Evolutionary conservation across 2,329 filamentous ascomycete genomes (phyloP), one percentile per base, ranked within the genome.

Genomic region (Cadophora malorum): DNA sequence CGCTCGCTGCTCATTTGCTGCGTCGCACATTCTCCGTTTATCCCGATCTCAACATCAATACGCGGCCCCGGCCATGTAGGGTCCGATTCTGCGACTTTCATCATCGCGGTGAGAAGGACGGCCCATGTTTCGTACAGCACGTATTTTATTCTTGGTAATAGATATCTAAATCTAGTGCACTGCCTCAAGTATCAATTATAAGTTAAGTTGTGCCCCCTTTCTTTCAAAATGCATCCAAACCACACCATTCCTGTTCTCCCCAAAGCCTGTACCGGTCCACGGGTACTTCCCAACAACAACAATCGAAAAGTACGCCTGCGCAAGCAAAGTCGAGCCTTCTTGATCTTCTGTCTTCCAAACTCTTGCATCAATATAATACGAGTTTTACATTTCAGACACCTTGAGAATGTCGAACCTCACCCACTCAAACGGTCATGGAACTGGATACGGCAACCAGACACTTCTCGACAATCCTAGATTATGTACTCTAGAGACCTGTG

Each of bases 401-500:
- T 23, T n/a, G 47, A 25, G n/a, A 28, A 72, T 74, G 71, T 72
- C 73, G n/a, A 73, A 73, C 53, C 35, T 71, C 31, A 76, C 74
- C n/a, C 61, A 70, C 52, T 55, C 45, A 0, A 35, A 45, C 52
- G 64, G 65, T 5, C 21, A 70, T 65, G 69, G 63, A n/a, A 53
- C 35, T 21, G 67, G 70, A 9, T 65, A 49, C 55, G 74, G 76
- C 23, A 77, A 77, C 53, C n/a, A 10, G 3, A 76, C 75, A 14
- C 69, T 77, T 9, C 52, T 73, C 21, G 41, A 56, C 3, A 59
- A 71, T 19, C 71, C 74, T 0, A 1, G 68, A 1, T 64, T 76
- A 31, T 77, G 75, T 63, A 77, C 74, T 10, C 64, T 76, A n/a
- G 25, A 74, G 4, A 76, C 75, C 12, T 77, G 75, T 85, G 7